Percentiles rank a stretch among this genome's conserved stretches.
Evolutionary conservation across 2,329 filamentous ascomycete species (phyloP).

Genomic region (Colletotrichum ledebouriae): DNA sequence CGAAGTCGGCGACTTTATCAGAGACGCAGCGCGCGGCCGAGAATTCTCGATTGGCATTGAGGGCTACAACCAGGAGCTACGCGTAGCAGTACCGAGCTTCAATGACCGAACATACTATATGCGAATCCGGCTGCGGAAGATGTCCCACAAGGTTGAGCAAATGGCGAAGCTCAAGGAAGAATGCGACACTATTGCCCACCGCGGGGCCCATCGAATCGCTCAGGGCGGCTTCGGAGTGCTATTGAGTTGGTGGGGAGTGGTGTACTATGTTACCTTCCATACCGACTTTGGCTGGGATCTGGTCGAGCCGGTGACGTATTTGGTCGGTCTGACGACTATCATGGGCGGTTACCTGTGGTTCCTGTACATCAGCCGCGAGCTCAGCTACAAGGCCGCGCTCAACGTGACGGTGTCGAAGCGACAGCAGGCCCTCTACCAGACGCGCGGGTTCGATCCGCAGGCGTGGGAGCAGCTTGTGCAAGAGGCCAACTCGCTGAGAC

Average conservation of each 20-base stretch:
- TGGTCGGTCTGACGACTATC: conserved; percentile 86
- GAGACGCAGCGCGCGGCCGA: conserved; percentile 85
- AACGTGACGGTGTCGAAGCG: conserved; percentile 86
- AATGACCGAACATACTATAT: conserved; percentile 92
- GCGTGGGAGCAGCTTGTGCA: conserved; percentile 85
- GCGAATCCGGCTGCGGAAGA: conserved; percentile 80
- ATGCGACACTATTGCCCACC: conserved; percentile 83
- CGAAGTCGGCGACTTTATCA: conserved; percentile 94
- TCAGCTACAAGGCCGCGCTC: conserved; percentile 87
- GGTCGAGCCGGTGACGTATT: conserved; percentile 91
- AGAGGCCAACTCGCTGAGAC: conserved; percentile 81
- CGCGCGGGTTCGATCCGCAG: conserved; percentile 79
- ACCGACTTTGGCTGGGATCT: conserved; percentile 90
- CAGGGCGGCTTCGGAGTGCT: conserved; percentile 83
- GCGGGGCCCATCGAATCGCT: conserved; percentile 82
- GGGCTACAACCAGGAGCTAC: conserved; percentile 73
- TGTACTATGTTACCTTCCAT: conserved; percentile 79
- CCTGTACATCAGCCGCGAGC: conserved; percentile 89
- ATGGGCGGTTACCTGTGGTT: conserved; percentile 96
- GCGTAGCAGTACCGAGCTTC: conserved; percentile 88
- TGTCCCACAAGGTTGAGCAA: conserved; percentile 75
- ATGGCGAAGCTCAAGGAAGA: conserved; percentile 83
- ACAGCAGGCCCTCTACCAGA: conserved; percentile 81
- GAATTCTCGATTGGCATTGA: conserved; percentile 90
- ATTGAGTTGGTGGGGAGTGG: conserved; percentile 83